A percentile compares a stretch with the other conserved stretches of the same genome.
Evolutionary conservation across 2,329 filamentous ascomycete species (phyloP).

Genomic region (Fusarium aywerte): DNA sequence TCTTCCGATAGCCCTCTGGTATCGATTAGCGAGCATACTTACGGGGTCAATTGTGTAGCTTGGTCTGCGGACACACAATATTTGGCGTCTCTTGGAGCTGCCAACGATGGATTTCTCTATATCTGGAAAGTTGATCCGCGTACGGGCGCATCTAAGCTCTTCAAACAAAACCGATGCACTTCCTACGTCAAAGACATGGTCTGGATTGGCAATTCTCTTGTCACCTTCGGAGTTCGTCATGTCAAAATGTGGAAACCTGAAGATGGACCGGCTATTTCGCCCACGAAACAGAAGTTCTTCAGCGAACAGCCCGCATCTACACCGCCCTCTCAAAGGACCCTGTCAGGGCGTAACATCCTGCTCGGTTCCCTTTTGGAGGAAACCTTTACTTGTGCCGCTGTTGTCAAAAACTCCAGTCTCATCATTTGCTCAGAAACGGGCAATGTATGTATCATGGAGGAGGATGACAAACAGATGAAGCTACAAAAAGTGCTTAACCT

Average conservation of each 20-base stretch:
- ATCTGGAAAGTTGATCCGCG: slow-evolving; percentile 89
- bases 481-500: slow-evolving; percentile 73
- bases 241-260: slow-evolving; percentile 94
- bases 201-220: slow-evolving; percentile 85
- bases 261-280: slow-evolving; percentile 68
- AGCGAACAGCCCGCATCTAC: slow-evolving; percentile 53
- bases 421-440: slow-evolving; percentile 89
- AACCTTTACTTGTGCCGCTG: slow-evolving; percentile 82
- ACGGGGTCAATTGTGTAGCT: slow-evolving; percentile 86
- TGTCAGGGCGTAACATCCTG: slow-evolving; percentile 88
- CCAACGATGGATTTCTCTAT: slow-evolving; percentile 94
- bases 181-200: slow-evolving; percentile 85
- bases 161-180: slow-evolving; percentile 92
- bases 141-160: slow-evolving; percentile 80
- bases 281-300: slow-evolving; percentile 69
- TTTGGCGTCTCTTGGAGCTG: slow-evolving; percentile 86
- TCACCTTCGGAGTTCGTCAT: slow-evolving; percentile 91
- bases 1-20: slow-evolving; percentile 85
- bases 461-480: slow-evolving; percentile 76
- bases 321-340: slow-evolving; percentile 64
- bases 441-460: slow-evolving; percentile 88
- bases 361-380: slow-evolving; percentile 84
- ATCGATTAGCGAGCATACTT: slow-evolving; percentile 88
- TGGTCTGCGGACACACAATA: slow-evolving; percentile 90
- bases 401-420: slow-evolving; percentile 75